phyloP scores from a whole-genome alignment of 2,329 filamentous ascomycete genomes.

The Pseudonectria foliicola region DNA sequence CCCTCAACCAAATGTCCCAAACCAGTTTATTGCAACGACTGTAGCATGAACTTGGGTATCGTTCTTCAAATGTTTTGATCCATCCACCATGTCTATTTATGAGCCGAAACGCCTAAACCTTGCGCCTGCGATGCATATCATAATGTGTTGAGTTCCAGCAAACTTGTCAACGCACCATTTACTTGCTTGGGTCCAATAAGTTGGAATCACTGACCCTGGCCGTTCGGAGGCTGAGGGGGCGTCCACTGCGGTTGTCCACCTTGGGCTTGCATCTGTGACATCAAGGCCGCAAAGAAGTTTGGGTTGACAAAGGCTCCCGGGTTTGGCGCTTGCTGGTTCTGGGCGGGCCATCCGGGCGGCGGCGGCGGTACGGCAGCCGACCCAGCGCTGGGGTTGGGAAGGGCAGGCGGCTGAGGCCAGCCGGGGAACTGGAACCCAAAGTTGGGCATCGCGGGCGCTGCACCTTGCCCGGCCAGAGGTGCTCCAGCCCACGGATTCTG shows the following conservation, averaged over 20 bases:
- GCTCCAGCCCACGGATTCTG: constrained; percentile 10
- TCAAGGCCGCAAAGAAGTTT: constrained; percentile 45
- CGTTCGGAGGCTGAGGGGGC: constrained; percentile 23
- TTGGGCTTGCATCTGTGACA: constrained; percentile 36
- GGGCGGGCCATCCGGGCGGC: constrained; percentile 29
- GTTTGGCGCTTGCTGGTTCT: constrained; percentile 27
- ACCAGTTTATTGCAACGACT: too few species aligned
- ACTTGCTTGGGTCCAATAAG: too few species aligned
- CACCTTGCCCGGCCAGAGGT: constrained; percentile 10
- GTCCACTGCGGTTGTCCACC: constrained; percentile 24
- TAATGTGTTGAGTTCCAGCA: too few species aligned
- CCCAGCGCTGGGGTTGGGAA: constrained; percentile 13
- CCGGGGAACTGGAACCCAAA: constrained; percentile 39
- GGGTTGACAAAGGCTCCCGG: constrained; percentile 48
- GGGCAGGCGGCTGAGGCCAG: constrained; percentile 31
- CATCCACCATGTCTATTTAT: too few species aligned
- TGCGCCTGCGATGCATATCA: too few species aligned
- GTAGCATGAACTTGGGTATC: too few species aligned
- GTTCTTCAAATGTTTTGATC: too few species aligned
- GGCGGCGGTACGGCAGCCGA: constrained; percentile 35
- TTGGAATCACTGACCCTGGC: constrained; percentile 17
- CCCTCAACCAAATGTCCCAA: too few species aligned
- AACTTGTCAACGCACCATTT: too few species aligned
- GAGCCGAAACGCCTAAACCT: too few species aligned
- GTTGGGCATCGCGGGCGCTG: constrained; percentile 22